These are phyloP conservation scores for Fusarium duplospermum DNA, from an alignment of 2,329 filamentous ascomycete species.

Conservation along the genomic window DNA sequence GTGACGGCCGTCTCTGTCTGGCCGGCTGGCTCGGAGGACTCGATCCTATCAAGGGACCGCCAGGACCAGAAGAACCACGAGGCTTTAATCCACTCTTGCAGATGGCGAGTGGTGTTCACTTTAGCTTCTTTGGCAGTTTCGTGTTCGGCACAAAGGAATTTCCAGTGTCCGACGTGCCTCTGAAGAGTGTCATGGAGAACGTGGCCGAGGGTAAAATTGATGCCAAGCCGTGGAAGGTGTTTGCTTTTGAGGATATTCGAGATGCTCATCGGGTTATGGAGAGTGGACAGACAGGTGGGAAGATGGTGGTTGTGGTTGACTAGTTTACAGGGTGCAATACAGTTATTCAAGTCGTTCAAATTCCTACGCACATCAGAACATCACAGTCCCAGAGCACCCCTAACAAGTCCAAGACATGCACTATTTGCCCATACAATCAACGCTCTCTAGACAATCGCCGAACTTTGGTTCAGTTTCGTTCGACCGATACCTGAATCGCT, in stretches of 20 bases:
- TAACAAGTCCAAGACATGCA: not conserved
- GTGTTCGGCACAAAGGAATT: slow-evolving; percentile 51
- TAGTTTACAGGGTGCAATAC: not conserved
- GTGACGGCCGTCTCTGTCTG: not conserved
- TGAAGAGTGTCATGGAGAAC: slow-evolving; percentile 52
- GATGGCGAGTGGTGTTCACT: slow-evolving; percentile 59
- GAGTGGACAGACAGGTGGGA: not conserved
- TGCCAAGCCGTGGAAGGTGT: slow-evolving; percentile 49
- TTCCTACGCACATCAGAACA: not conserved
- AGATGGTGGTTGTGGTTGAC: not conserved
- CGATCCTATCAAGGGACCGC: not conserved
- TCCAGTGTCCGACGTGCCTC: slow-evolving; percentile 30
- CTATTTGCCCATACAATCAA: not conserved
- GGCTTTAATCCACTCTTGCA: slow-evolving; percentile 58
- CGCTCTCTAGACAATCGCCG: not conserved
- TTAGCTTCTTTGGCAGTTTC: slow-evolving; percentile 57
- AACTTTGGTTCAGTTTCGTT: too few relatives aligned
- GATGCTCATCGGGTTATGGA: not conserved
- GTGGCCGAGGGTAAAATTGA: slow-evolving; percentile 50
- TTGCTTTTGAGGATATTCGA: slow-evolving; percentile 48
- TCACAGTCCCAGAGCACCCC: not conserved
- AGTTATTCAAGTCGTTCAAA: not conserved
- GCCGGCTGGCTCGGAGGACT: not conserved
- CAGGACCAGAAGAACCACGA: slow-evolving; percentile 42
- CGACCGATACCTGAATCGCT: too few relatives aligned